Evolutionary conservation across 176 grass and related monocot genomes (phyloP).

Genomic region (Miscanthus lutarioriparius): DNA sequence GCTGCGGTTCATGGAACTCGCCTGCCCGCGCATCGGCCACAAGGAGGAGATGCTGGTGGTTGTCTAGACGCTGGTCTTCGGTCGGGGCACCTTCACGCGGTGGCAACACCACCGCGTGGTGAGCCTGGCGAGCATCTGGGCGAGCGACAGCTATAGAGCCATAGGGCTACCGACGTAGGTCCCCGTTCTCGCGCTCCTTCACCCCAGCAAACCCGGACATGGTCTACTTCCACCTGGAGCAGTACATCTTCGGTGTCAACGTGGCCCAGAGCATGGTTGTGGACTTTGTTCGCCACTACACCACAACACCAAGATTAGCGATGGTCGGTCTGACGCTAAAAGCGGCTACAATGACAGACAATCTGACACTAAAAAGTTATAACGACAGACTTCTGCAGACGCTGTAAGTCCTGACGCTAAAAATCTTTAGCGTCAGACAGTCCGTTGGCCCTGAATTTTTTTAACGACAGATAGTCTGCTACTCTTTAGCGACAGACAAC

Average conservation of each 20-base stretch:
- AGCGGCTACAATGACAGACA: no score
- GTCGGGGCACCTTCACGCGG: not conserved
- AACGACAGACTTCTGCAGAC: no score
- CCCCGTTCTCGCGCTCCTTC: not conserved
- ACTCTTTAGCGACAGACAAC: no score
- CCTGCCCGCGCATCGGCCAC: not conserved
- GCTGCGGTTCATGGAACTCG: constrained; percentile 3
- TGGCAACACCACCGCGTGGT: not conserved
- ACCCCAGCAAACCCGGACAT: constrained; percentile 1
- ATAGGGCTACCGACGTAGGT: constrained; percentile 4
- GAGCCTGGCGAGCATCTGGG: constrained; percentile 8
- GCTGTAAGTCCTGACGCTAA: no score
- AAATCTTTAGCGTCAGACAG: no score
- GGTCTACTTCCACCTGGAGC: constrained; percentile 20
- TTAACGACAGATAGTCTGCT: no score
- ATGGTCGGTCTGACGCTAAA: no score
- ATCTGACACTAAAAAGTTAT: no score
- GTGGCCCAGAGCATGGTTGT: not conserved
- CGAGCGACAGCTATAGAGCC: constrained; percentile 3
- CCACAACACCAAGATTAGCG: no score
- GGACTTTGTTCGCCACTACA: not conserved
- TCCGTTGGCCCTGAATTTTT: no score
- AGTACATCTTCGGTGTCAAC: constrained; percentile 7
- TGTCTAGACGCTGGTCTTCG: not conserved
- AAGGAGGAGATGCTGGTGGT: not conserved